Evolutionary conservation across 306 rosid species (phyloP).

Genomic region (Quercus bicolor): DNA sequence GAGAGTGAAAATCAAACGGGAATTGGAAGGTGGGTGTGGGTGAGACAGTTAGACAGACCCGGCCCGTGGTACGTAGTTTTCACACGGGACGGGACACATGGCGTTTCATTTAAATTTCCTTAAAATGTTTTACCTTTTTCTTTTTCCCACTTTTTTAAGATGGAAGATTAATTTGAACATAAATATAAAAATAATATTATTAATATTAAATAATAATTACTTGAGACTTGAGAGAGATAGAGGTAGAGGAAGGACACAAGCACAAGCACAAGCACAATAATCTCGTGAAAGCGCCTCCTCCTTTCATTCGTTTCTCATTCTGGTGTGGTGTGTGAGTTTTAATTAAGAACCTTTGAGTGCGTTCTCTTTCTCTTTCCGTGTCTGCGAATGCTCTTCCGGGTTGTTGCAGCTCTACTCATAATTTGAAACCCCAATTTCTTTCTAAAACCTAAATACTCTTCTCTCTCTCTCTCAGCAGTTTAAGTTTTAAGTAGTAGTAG

Average conservation of each 20-base stretch:
- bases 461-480: conserved; percentile 3
- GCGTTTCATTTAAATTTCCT: too few relatives aligned
- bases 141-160: conserved; percentile 27
- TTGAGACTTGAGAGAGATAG: not conserved
- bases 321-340: too few relatives aligned
- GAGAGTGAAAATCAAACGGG: too few relatives aligned
- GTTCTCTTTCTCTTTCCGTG: not conserved
- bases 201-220: conserved; percentile 1
- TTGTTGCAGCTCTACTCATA: not conserved
- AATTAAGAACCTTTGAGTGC: not conserved
- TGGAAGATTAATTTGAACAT: conserved; percentile 31
- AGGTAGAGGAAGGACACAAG: conserved; percentile 15
- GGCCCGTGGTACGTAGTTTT: conserved; percentile 10
- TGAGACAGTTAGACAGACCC: too few relatives aligned
- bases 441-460: too few relatives aligned
- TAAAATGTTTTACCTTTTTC: not conserved
- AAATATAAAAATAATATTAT: not conserved
- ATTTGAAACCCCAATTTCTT: not conserved
- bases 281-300: conserved; percentile 55
- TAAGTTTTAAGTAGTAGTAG: too few relatives aligned
- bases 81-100: not conserved
- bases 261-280: not conserved
- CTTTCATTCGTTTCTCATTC: not conserved
- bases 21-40: too few relatives aligned
- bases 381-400: too few relatives aligned